Conservation (phyloP, 176 grass and related monocot genomes). For the Lolium multiflorum region DNA sequence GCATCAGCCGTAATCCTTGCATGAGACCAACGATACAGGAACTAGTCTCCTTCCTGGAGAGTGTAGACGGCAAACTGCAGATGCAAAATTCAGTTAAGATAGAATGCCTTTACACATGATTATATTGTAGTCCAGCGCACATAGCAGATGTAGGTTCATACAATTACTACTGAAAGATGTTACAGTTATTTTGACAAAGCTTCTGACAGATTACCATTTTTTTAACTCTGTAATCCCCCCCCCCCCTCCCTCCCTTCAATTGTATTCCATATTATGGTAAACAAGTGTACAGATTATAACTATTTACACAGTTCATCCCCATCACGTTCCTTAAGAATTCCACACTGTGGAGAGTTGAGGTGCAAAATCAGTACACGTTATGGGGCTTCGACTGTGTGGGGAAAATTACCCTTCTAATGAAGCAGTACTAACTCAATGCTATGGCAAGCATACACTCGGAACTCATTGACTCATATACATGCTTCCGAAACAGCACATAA, state of each 20-base stretch:
- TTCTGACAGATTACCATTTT: not conserved
- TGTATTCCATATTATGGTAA: not conserved
- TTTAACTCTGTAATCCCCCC: too few species aligned
- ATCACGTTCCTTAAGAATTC: not conserved
- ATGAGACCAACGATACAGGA: slow-evolving; percentile 61
- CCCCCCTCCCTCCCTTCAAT: not conserved
- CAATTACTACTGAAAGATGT: not conserved
- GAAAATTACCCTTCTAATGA: not conserved
- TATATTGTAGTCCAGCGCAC: not conserved
- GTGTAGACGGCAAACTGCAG: slow-evolving; percentile 21
- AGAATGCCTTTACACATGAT: not conserved
- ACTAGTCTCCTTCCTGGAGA: slow-evolving; percentile 52
- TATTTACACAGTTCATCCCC: not conserved
- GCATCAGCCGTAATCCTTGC: slow-evolving; percentile 44
- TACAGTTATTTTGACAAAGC: not conserved
- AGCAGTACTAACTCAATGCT: not conserved
- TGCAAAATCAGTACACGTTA: not conserved
- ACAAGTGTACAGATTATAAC: not conserved
- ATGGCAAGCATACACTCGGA: not conserved
- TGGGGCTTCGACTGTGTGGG: not conserved
- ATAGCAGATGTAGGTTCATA: not conserved
- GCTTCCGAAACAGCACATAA: not conserved
- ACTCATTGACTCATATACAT: not conserved
- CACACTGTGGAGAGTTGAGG: not conserved
- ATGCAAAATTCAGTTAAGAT: slow-evolving; percentile 27